Conservation (phyloP, 2,329 filamentous ascomycete genomes). For the Botrytis deweyae region DNA sequence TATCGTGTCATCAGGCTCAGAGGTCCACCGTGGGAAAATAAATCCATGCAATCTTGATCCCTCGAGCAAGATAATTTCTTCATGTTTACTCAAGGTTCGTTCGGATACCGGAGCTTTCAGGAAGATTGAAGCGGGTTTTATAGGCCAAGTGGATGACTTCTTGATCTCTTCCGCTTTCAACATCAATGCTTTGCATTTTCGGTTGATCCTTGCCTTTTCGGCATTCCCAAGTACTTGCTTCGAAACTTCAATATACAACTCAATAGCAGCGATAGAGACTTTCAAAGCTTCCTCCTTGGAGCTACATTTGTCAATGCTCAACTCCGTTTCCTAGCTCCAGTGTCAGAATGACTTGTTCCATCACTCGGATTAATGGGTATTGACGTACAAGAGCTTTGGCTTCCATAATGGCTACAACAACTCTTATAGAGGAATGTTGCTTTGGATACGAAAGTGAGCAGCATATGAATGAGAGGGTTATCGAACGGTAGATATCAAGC, state of each 20-base stretch:
- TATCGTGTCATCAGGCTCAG: slow-evolving; percentile 56
- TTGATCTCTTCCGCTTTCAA: slow-evolving; percentile 77
- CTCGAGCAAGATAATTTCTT: slow-evolving; percentile 74
- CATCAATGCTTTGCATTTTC: slow-evolving; percentile 69
- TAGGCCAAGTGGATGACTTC: slow-evolving; percentile 33
- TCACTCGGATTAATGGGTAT: slow-evolving; percentile 9
- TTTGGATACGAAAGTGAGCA: background rate
- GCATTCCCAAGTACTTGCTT: slow-evolving; percentile 56
- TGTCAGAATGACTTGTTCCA: slow-evolving; percentile 23
- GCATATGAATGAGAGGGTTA: slow-evolving; percentile 1
- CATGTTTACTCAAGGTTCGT: slow-evolving; percentile 63
- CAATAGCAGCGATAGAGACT: slow-evolving; percentile 73
- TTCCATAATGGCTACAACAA: slow-evolving; percentile 42
- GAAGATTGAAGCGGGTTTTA: slow-evolving; percentile 28
- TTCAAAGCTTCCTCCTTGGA: slow-evolving; percentile 66
- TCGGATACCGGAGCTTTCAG: slow-evolving; percentile 46
- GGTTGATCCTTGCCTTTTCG: slow-evolving; percentile 66
- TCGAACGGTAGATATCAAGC: background rate
- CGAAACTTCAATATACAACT: slow-evolving; percentile 78
- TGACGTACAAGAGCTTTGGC: slow-evolving; percentile 46
- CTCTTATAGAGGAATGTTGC: no score
- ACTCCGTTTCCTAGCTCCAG: slow-evolving; percentile 52
- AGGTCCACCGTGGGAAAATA: slow-evolving; percentile 83
- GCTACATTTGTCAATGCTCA: slow-evolving; percentile 48
- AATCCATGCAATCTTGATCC: slow-evolving; percentile 79